These are phyloP conservation scores for Madurella mycetomatis DNA, from an alignment of 2,329 filamentous ascomycete genomes.

Conservation along the genomic window DNA sequence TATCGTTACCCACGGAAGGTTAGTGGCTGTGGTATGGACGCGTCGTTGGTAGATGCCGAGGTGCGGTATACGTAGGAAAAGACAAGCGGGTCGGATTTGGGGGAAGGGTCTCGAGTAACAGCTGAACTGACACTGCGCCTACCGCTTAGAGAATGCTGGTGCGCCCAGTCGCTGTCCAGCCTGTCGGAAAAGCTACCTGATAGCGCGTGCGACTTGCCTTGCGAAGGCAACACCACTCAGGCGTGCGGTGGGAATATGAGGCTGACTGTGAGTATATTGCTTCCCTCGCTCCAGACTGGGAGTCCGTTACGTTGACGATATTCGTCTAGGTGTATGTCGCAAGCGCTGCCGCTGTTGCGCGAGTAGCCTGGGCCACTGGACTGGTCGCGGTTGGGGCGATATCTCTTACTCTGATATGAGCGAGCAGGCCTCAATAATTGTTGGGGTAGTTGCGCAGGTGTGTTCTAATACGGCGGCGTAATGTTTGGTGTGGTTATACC, in stretches of 20 bases:
- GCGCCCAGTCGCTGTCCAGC: slow-evolving; percentile 45
- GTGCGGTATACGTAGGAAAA: not conserved
- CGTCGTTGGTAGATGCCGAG: not conserved
- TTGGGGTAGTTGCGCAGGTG: not conserved
- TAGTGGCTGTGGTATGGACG: not conserved
- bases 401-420: not conserved
- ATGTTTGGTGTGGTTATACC: not conserved
- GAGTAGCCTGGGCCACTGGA: slow-evolving; percentile 2
- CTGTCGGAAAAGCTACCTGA: slow-evolving; percentile 46
- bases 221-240: slow-evolving; percentile 48
- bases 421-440: not conserved
- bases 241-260: slow-evolving; percentile 52
- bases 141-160: slow-evolving; percentile 55
- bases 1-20: not conserved
- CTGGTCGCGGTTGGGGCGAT: slow-evolving; percentile 5
- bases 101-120: too few species aligned
- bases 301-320: not conserved
- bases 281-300: not conserved
- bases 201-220: slow-evolving; percentile 46
- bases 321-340: slow-evolving; percentile 12
- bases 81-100: too few species aligned
- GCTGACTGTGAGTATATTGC: slow-evolving; percentile 36
- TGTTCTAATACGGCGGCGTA: too few species aligned
- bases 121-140: not conserved
- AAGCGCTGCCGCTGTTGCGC: slow-evolving; percentile 1